Conservation (phyloP, 129 eudicot species). For the Tanacetum coccineum region DNA sequence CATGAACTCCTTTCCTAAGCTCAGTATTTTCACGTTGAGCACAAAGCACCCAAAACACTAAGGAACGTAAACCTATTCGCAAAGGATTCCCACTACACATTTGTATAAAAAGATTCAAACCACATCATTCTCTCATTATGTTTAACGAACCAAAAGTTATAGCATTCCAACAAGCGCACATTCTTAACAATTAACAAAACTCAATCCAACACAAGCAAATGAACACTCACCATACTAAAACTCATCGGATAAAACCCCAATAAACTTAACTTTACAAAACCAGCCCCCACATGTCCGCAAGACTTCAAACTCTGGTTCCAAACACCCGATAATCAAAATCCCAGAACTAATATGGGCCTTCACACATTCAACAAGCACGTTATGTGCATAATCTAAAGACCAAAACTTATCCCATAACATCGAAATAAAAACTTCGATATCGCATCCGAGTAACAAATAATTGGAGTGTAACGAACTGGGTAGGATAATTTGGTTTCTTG, state of each 20-base stretch:
- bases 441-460: constrained; percentile 17
- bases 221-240: constrained; percentile 65
- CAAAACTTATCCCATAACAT: constrained; percentile 35
- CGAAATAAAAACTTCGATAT: constrained; percentile 39
- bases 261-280: constrained; percentile 56
- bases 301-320: constrained; percentile 43
- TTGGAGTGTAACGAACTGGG: constrained; percentile 46
- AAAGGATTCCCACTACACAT: constrained; percentile 43
- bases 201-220: constrained; percentile 61
- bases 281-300: constrained; percentile 53
- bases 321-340: constrained; percentile 62
- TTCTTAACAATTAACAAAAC: constrained; percentile 37
- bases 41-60: constrained; percentile 70
- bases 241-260: constrained; percentile 43
- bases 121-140: constrained; percentile 36
- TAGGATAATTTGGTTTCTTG: constrained; percentile 42
- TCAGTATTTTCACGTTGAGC: constrained; percentile 48
- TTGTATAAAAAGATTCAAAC: constrained; percentile 45
- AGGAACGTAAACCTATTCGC: constrained; percentile 65
- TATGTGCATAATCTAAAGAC: constrained; percentile 40
- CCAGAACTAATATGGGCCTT: constrained; percentile 49
- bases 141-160: constrained; percentile 77
- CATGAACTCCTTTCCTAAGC: constrained; percentile 67
- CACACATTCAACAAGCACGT: constrained; percentile 60
- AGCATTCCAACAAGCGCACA: constrained; percentile 90